Conservation (phyloP, 2,329 filamentous ascomycete genomes). For the Colletotrichum orbiculare region DNA sequence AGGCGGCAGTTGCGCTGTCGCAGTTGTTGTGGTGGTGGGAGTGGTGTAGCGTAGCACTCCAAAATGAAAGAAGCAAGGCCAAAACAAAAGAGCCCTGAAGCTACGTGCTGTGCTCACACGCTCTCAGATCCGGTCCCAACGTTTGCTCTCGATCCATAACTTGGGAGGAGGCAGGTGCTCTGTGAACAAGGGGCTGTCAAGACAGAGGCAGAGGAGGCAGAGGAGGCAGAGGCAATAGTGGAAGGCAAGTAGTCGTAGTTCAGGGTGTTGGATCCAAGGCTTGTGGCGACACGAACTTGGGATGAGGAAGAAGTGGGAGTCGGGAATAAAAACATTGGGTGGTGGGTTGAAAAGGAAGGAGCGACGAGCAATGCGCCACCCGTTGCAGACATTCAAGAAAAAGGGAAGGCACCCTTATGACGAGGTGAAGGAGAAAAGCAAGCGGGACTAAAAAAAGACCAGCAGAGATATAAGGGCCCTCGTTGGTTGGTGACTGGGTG, state of each 20-base stretch:
- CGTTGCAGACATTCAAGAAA: slow-evolving; percentile 33
- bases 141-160: slow-evolving; percentile 48
- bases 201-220: slow-evolving; percentile 8
- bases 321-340: slow-evolving; percentile 37
- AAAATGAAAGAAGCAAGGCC: slow-evolving; percentile 15
- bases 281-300: slow-evolving; percentile 36
- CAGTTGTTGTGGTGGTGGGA: slow-evolving; percentile 32
- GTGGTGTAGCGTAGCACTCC: slow-evolving; percentile 19
- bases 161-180: slow-evolving; percentile 33
- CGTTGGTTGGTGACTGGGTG: slow-evolving; percentile 18
- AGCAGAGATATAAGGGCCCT: slow-evolving; percentile 16
- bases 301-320: slow-evolving; percentile 22
- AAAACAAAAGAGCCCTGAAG: slow-evolving; percentile 37
- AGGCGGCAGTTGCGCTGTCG: slow-evolving; percentile 25
- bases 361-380: slow-evolving; percentile 36
- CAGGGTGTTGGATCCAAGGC: slow-evolving; percentile 25
- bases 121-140: slow-evolving; percentile 40
- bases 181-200: slow-evolving; percentile 2
- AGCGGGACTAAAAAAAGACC: not conserved
- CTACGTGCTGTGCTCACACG: slow-evolving; percentile 46
- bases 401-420: slow-evolving; percentile 17
- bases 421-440: slow-evolving; percentile 8
- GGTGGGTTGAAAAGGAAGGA: slow-evolving; percentile 24
- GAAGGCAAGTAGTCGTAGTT: slow-evolving; percentile 38
- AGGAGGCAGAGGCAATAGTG: not conserved